phyloP scores from a whole-genome alignment of 352 stramenopile species.

The Globisporangium sylvaticum region DNA sequence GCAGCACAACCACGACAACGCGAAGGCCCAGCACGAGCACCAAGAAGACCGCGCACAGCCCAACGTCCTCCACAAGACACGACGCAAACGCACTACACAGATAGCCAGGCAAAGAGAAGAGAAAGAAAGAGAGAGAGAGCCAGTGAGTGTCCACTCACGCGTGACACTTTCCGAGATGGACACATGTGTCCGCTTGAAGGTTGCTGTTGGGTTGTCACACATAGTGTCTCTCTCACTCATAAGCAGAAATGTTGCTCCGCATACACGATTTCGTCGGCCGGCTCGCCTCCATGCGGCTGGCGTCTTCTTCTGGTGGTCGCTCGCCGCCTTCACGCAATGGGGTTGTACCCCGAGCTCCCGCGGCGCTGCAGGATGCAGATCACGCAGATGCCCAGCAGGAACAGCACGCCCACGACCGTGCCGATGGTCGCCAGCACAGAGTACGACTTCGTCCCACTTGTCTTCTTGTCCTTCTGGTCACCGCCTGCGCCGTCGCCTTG shows the following conservation, averaged over 20 bases:
- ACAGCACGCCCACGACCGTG: conserved; percentile 37
- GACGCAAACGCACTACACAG: background rate
- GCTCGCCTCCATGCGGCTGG: background rate
- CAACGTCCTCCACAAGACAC: background rate
- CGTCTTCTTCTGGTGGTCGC: background rate
- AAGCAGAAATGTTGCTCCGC: conserved; percentile 5
- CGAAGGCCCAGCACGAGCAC: background rate
- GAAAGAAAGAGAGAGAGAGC: background rate
- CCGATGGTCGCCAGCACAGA: conserved; percentile 34
- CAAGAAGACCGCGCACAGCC: background rate
- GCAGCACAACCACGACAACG: background rate
- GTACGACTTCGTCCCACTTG: conserved; percentile 21
- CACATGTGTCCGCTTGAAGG: background rate
- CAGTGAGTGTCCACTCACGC: background rate
- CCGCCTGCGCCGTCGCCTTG: background rate
- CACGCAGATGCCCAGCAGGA: conserved; percentile 37
- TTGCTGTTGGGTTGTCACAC: background rate
- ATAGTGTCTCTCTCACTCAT: background rate
- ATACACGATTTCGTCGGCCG: background rate
- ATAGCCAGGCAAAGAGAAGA: background rate
- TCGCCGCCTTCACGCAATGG: conserved; percentile 25
- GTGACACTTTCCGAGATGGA: background rate
- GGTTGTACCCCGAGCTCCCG: conserved; percentile 34
- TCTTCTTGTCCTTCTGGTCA: background rate
- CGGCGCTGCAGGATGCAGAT: conserved; percentile 36